Evolutionary conservation across 148 eudicot genomes (phyloP), one percentile per base, ranked within the genome.

Genomic region (Talinum fruticosum): DNA sequence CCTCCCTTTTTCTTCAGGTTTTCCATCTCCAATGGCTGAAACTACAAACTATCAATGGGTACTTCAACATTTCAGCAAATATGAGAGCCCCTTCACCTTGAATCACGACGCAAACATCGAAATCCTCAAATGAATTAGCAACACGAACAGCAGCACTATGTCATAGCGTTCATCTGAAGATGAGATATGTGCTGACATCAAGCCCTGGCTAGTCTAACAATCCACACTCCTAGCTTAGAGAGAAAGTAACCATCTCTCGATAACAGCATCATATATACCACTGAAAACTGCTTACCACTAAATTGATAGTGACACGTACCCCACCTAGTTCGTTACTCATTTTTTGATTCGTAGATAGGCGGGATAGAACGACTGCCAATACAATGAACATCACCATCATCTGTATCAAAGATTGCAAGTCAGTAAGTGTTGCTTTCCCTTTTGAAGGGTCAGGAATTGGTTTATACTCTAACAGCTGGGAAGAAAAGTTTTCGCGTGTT

Each of bases 341-440:
- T 71, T 35, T 75, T 32, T 74, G 79, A 33, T 53, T 84, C 37
- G 88, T 75, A 21, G 86, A 86, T 37, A 88, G 76, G 75, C 82
- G 87, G 6, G 88, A 80, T 3, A 79, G 69, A 71, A 90, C 76
- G 61, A 90, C 71, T 10, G 93, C 95, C 64, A 93, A 79, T 71
- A 90, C 47, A 49, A 88, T 75, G 76, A 93, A 47, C 37, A 90
- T n/a, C 53, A 90, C 72, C 30, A 83, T 82, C 72, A 89, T 53
- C 95, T 93, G 95, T 86, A 81, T 21, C 47, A 34, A 53, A 73
- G 38, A 61, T 29, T 8, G 38, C 3, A 10, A n/a, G 62, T 84
- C 10, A 72, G 84, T 24, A 51, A 5, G 21, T 53, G 49, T 38
- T 61, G 23, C 51, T 69, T 73, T 49, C 26, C 16, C 41, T n/a